Evolutionary conservation across 2,329 filamentous ascomycete species (phyloP).

Genomic region (Alternaria angustiovoidea): DNA sequence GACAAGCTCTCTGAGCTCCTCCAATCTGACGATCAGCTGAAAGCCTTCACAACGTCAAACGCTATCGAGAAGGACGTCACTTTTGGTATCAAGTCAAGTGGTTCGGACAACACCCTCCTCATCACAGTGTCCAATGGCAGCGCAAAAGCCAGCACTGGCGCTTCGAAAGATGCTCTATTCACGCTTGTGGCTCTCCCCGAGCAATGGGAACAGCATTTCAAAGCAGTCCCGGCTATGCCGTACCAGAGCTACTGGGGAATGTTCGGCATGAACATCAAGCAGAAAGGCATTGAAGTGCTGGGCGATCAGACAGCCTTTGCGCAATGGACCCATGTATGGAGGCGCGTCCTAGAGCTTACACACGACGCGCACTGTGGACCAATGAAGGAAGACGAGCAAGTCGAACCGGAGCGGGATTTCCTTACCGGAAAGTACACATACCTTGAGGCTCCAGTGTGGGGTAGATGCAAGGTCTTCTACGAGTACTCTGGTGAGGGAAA

Average conservation of each 20-base stretch:
- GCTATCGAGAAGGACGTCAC: conserved; percentile 45
- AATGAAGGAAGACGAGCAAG: conserved; percentile 52
- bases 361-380: conserved; percentile 59
- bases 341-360: conserved; percentile 57
- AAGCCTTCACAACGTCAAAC: conserved; percentile 47
- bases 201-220: conserved; percentile 58
- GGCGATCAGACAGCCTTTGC: conserved; percentile 57
- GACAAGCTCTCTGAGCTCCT: conserved; percentile 44
- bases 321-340: conserved; percentile 58
- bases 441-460: conserved; percentile 58
- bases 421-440: conserved; percentile 60
- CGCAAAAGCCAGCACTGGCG: conserved; percentile 37
- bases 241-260: conserved; percentile 58
- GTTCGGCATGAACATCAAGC: conserved; percentile 60
- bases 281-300: conserved; percentile 58
- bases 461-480: conserved; percentile 60
- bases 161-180: conserved; percentile 48
- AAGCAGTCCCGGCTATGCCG: conserved; percentile 53
- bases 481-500: conserved; percentile 58
- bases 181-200: conserved; percentile 54
- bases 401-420: conserved; percentile 51
- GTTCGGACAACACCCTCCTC: conserved; percentile 45
- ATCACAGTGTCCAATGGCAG: conserved; percentile 44
- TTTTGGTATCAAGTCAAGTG: conserved; percentile 48
- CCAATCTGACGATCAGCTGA: conserved; percentile 44